These are phyloP conservation scores for Mycena indigotica DNA, from an alignment of 768 basidiomycete genomes.

Conservation along the genomic window DNA sequence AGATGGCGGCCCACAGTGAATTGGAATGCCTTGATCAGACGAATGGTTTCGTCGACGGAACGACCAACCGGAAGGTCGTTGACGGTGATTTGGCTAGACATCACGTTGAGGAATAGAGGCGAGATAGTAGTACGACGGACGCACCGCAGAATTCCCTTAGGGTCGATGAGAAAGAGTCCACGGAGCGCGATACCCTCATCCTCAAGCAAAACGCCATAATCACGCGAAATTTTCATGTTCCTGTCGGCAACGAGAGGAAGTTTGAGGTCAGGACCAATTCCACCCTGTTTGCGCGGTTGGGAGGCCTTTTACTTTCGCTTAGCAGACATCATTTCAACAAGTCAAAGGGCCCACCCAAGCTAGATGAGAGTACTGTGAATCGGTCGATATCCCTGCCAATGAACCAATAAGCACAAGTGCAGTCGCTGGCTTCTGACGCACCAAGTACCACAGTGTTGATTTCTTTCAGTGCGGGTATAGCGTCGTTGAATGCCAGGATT, in stretches of 20 bases:
- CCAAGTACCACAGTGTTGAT: constrained; percentile 79
- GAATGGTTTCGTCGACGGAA: constrained; percentile 89
- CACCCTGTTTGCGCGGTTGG: constrained; percentile 81
- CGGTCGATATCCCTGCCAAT: constrained; percentile 72
- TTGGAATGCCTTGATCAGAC: constrained; percentile 93
- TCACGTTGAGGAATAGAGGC: not conserved
- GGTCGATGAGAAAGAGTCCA: constrained; percentile 85
- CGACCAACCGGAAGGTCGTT: constrained; percentile 96
- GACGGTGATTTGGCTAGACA: constrained; percentile 75
- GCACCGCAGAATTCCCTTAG: constrained; percentile 73
- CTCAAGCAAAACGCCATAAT: constrained; percentile 88
- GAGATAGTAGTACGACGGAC: constrained; percentile 21
- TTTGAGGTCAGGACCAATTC: constrained; percentile 85
- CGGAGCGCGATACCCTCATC: constrained; percentile 88
- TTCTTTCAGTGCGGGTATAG: constrained; percentile 71
- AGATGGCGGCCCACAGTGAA: constrained; percentile 61
- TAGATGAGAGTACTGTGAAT: constrained; percentile 86
- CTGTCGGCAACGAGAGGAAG: constrained; percentile 83
- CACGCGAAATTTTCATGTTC: constrained; percentile 76
- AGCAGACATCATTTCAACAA: too few relatives aligned
- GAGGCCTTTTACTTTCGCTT: too few relatives aligned
- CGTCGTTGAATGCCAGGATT: constrained; percentile 93
- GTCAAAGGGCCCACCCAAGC: too few relatives aligned
- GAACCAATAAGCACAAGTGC: too few relatives aligned
- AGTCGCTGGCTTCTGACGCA: too few relatives aligned